A percentile compares a stretch with the other conserved stretches of the same genome.
These are phyloP conservation scores for Pichia sp. DNA, from an alignment of 1,139 yeast species.

Conservation along the genomic window DNA sequence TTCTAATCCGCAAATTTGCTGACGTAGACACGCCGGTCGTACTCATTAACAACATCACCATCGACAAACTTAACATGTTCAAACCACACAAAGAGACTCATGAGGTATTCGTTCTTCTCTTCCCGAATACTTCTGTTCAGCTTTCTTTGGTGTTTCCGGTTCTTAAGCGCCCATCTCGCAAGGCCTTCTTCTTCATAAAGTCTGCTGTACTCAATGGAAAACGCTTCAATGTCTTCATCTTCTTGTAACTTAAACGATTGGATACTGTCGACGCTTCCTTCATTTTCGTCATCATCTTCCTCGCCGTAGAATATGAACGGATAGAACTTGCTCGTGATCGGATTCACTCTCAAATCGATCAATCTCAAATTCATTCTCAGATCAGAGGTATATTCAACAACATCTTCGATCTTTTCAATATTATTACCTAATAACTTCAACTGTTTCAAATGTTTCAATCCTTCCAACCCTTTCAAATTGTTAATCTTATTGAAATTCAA, in stretches of 20 bases:
- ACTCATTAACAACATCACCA: conserved; percentile 19
- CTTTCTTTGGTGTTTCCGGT: conserved; percentile 15
- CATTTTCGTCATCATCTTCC: conserved; percentile 5
- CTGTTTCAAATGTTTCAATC: conserved; percentile 38
- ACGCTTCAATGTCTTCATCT: conserved; percentile 32
- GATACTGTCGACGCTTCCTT: conserved; percentile 6
- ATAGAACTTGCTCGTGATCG: conserved; percentile 46
- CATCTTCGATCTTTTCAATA: conserved; percentile 35
- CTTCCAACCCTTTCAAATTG: conserved; percentile 23
- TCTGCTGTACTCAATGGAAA: conserved; percentile 29
- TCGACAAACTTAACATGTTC: conserved; percentile 26
- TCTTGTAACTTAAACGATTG: conserved; percentile 26
- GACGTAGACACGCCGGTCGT: conserved; percentile 4
- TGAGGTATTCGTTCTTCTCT: conserved; percentile 19
- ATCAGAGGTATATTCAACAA: conserved; percentile 36
- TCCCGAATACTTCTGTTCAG: conserved; percentile 7
- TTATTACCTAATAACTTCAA: conserved; percentile 49
- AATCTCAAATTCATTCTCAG: conserved; percentile 36
- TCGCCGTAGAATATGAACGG: conserved; percentile 51
- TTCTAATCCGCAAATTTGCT: background rate
- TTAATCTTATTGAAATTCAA: conserved; percentile 49
- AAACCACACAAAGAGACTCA: conserved; percentile 28
- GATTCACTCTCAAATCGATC: conserved; percentile 52
- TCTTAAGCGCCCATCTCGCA: conserved; percentile 25
- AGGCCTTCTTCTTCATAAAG: conserved; percentile 24